Conservation (phyloP, 495 filamentous ascomycete genomes). For the Penicillium lividum region DNA sequence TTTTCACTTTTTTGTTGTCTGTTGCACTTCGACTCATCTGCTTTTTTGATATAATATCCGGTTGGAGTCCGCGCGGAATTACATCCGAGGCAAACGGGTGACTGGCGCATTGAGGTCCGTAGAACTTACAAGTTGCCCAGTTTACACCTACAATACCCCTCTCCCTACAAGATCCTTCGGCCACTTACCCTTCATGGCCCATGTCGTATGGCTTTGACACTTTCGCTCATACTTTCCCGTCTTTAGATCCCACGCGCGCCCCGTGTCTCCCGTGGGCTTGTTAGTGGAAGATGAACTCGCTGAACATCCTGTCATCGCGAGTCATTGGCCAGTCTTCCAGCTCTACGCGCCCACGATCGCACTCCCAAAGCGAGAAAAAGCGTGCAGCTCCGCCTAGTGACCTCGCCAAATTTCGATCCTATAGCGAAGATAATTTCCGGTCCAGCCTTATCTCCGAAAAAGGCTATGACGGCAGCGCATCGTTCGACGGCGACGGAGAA, state of each 20-base stretch:
- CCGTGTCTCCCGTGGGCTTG: constrained; percentile 55
- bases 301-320: constrained; percentile 90
- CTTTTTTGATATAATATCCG: constrained; percentile 14
- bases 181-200: constrained; percentile 17
- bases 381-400: constrained; percentile 45
- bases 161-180: constrained; percentile 15
- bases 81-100: constrained; percentile 42
- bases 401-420: constrained; percentile 50
- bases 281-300: constrained; percentile 87
- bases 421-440: constrained; percentile 44
- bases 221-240: constrained; percentile 22
- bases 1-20: constrained; percentile 2
- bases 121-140: constrained; percentile 17
- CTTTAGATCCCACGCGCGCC: constrained; percentile 38
- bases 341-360: constrained; percentile 61
- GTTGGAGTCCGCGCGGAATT: constrained; percentile 27
- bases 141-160: constrained; percentile 24
- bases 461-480: constrained; percentile 33
- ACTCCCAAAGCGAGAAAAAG: constrained; percentile 60
- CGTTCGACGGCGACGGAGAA: constrained; percentile 34
- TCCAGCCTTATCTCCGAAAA: constrained; percentile 34
- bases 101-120: constrained; percentile 51
- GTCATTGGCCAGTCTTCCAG: constrained; percentile 65
- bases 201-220: constrained; percentile 28
- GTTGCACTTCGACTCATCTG: not conserved